Evolutionary conservation across 1,284 basidiomycete species (phyloP).

Genomic region (Rhodotorula sp.): DNA sequence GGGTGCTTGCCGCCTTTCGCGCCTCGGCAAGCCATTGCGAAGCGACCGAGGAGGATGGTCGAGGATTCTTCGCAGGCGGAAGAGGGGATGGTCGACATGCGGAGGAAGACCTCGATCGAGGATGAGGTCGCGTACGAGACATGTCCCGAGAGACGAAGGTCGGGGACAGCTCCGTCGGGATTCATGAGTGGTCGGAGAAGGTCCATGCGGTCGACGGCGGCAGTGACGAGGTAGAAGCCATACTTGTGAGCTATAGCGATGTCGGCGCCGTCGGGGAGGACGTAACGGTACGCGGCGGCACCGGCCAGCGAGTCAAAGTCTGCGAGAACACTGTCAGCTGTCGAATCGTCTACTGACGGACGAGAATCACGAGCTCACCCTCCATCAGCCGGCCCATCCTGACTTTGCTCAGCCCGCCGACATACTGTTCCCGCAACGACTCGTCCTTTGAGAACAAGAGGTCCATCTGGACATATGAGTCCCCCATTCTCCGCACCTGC

Average conservation of each 20-base stretch:
- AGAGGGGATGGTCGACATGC: slow-evolving; percentile 47
- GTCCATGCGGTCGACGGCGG: slow-evolving; percentile 49
- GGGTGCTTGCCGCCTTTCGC: slow-evolving; percentile 42
- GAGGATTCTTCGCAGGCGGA: slow-evolving; percentile 22
- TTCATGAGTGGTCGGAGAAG: slow-evolving; percentile 41
- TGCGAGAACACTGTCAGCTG: not conserved
- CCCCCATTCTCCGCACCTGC: slow-evolving; percentile 23
- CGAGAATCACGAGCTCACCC: slow-evolving; percentile 22
- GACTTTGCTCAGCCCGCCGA: slow-evolving; percentile 47
- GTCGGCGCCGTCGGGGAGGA: slow-evolving; percentile 45
- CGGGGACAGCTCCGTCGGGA: slow-evolving; percentile 40
- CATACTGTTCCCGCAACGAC: slow-evolving; percentile 48
- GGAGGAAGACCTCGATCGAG: slow-evolving; percentile 50
- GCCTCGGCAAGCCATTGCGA: slow-evolving; percentile 50
- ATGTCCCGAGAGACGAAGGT: slow-evolving; percentile 43
- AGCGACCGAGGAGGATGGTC: slow-evolving; percentile 49
- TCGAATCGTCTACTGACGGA: too few species aligned
- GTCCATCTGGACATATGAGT: slow-evolving; percentile 48
- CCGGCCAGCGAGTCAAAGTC: slow-evolving; percentile 49
- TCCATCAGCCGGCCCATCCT: slow-evolving; percentile 50
- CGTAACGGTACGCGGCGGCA: slow-evolving; percentile 48
- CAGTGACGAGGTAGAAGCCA: slow-evolving; percentile 51
- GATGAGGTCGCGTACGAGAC: slow-evolving; percentile 45
- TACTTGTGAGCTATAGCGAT: slow-evolving; percentile 41
- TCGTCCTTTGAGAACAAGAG: slow-evolving; percentile 47